Evolutionary conservation across 257 asterid species (phyloP).

Genomic region (Solanum pimpinellifolium): DNA sequence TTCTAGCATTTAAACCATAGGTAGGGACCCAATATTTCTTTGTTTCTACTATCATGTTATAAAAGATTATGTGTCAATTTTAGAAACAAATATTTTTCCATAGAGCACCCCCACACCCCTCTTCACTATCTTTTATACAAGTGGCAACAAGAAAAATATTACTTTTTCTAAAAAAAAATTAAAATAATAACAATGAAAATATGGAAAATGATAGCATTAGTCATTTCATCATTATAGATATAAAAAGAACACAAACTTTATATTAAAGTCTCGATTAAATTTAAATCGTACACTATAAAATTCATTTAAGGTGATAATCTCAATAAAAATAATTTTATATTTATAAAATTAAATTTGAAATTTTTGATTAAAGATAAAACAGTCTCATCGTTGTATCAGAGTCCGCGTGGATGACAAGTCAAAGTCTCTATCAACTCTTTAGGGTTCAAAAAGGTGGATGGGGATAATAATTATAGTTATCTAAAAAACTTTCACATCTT

Average conservation of each 20-base stretch:
- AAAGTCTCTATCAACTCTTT: not conserved
- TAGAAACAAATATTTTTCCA: not conserved
- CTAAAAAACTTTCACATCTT: not conserved
- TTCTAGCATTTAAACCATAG: not conserved
- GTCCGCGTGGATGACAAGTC: not conserved
- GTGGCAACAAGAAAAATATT: not conserved
- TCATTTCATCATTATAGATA: not conserved
- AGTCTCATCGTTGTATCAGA: not conserved
- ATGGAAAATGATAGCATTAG: not conserved
- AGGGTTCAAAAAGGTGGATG: not conserved
- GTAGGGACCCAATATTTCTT: not conserved
- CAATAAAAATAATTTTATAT: no score
- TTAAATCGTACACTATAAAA: accelerated
- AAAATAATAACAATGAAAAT: not conserved
- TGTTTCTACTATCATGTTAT: not conserved
- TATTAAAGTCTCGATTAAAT: no score
- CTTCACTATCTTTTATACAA: not conserved
- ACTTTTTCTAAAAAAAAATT: not conserved
- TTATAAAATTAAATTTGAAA: accelerated
- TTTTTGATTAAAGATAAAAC: accelerated
- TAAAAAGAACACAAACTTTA: no score
- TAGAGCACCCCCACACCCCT: not conserved
- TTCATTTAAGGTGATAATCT: no score
- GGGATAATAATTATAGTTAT: not conserved
- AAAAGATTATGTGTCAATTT: not conserved